Evolutionary conservation across 73 alveolate species (phyloP).

Genomic region (Effrenium voratum): DNA sequence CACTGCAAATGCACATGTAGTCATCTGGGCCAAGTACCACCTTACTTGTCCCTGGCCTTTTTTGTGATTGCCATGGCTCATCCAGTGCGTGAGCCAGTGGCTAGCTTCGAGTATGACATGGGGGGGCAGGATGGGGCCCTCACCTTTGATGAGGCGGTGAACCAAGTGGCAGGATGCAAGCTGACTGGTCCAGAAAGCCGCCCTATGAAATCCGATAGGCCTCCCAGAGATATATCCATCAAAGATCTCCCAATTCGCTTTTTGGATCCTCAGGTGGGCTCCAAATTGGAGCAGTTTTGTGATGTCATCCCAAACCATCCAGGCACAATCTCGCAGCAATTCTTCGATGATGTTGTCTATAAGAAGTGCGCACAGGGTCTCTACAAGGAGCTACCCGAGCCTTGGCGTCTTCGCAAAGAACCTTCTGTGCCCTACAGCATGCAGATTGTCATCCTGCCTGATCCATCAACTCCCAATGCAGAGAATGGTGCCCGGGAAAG

Average conservation of each 20-base stretch:
- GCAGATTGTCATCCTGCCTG: conserved; percentile 5
- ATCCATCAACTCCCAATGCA: neutral
- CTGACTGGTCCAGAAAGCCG: neutral
- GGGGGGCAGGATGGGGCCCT: conserved; percentile 16
- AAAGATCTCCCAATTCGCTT: neutral
- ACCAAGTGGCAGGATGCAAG: neutral
- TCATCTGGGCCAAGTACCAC: too few relatives aligned
- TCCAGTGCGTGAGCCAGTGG: too few relatives aligned
- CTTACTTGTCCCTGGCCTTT: too few relatives aligned
- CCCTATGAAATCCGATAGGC: neutral
- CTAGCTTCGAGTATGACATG: neutral
- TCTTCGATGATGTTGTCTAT: conserved; percentile 18
- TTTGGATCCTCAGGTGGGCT: neutral
- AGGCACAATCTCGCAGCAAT: neutral
- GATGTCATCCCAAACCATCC: neutral
- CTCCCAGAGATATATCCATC: neutral
- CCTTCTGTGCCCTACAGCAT: conserved; percentile 56
- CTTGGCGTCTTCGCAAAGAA: neutral
- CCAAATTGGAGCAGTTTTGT: conserved; percentile 32
- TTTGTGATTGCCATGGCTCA: too few relatives aligned
- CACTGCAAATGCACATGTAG: too few relatives aligned
- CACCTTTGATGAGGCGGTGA: conserved; percentile 2
- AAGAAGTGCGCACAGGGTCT: neutral
- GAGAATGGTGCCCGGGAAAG: neutral
- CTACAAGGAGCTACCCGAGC: conserved; percentile 14